These are phyloP conservation scores for Geotrichum fermentans DNA, from an alignment of 1,139 yeast species.

Conservation along the genomic window DNA sequence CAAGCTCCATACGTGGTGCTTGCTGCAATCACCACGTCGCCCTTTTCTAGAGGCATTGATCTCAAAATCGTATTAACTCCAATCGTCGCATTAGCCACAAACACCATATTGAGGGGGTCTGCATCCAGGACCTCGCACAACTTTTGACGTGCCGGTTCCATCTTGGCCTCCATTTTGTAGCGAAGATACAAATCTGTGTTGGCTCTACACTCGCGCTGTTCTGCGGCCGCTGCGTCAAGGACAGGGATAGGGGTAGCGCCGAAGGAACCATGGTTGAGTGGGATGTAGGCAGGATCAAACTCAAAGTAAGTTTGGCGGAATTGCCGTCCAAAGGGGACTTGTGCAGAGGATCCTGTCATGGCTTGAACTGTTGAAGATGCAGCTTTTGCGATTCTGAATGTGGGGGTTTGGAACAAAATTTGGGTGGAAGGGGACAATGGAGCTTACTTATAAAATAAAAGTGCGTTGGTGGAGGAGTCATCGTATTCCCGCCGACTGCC, in stretches of 20 bases:
- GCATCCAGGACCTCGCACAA: conserved; percentile 44
- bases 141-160: conserved; percentile 35
- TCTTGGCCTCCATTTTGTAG: conserved; percentile 30
- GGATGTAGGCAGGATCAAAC: conserved; percentile 25
- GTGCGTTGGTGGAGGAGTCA: too few species aligned
- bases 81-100: conserved; percentile 56
- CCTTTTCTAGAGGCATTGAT: conserved; percentile 48
- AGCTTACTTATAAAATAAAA: too few species aligned
- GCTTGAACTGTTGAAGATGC: too few species aligned
- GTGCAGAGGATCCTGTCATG: too few species aligned
- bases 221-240: conserved; percentile 21
- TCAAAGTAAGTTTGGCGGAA: conserved; percentile 48
- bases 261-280: conserved; percentile 31
- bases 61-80: conserved; percentile 58
- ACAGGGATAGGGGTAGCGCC: conserved; percentile 28
- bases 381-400: too few species aligned
- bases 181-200: conserved; percentile 45
- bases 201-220: conserved; percentile 31
- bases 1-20: conserved; percentile 57
- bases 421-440: too few species aligned
- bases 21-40: conserved; percentile 51
- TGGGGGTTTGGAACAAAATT: too few species aligned
- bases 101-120: conserved; percentile 45
- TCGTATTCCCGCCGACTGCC: too few species aligned
- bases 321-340: conserved; percentile 49